These are phyloP conservation scores for Rhizoclosmatium sp. DNA, from an alignment of 192 early-diverging fungal species.

Conservation along the genomic window DNA sequence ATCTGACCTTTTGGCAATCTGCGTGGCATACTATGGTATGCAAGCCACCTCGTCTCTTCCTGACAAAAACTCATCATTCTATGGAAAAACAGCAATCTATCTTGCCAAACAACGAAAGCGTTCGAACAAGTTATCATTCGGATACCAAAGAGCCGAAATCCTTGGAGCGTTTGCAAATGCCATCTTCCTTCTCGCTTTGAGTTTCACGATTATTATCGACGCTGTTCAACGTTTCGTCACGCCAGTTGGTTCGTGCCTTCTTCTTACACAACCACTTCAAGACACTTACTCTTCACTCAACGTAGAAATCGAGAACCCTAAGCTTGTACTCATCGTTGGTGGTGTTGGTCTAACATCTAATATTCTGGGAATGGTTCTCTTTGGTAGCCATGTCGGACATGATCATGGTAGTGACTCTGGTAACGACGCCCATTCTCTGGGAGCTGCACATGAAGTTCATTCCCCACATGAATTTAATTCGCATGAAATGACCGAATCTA, in stretches of 20 bases:
- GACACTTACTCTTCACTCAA: neutral
- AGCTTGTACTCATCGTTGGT: slow-evolving; percentile 80
- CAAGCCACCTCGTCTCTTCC: no score
- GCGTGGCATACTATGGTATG: no score
- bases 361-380: slow-evolving; percentile 80
- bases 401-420: slow-evolving; percentile 17
- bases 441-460: neutral
- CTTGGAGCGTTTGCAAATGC: slow-evolving; percentile 92
- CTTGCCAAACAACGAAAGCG: slow-evolving; percentile 66
- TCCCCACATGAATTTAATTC: neutral
- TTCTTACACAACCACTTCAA: neutral
- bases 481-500: neutral
- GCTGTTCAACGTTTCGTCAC: slow-evolving; percentile 83
- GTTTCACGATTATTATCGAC: slow-evolving; percentile 87
- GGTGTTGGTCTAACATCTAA: slow-evolving; percentile 80
- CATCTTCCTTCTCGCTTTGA: slow-evolving; percentile 86
- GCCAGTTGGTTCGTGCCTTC: slow-evolving; percentile 56
- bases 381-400: slow-evolving; percentile 65
- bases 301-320: slow-evolving; percentile 72
- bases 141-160: slow-evolving; percentile 90
- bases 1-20: neutral
- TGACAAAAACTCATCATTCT: no score
- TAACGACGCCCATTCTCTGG: slow-evolving; percentile 14
- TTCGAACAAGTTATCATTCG: slow-evolving; percentile 79
- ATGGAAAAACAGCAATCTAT: slow-evolving; percentile 18